Evolutionary conservation across 805 yeast species (phyloP), one percentile per base, ranked within the genome.

Genomic region (Huiozyma sinensis): DNA sequence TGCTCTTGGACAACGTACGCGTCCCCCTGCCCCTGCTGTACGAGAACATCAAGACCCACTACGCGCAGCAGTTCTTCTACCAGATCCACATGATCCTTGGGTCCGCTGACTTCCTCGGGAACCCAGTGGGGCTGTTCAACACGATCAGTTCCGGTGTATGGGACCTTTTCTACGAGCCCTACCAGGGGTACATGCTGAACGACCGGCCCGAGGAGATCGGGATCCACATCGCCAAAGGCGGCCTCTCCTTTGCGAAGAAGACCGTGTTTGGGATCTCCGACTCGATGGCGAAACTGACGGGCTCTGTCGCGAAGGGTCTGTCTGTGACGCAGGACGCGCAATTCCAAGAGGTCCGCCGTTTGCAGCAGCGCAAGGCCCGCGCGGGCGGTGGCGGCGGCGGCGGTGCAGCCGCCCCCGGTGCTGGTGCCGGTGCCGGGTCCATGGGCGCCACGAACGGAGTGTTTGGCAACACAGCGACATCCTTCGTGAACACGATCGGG

Each of bases 151-250:
- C 97, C 0, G 99, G 99, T 42, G 92, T 92, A 8, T 75, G 88
- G 76, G 99, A 92, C 62, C 83, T 92, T 13, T 92, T 92, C 61
- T 92, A 92, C 59, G 97, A 90, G 58, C 99, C 99, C 3, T 92
- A 90, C 56, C 92, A 88, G 58, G 99, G 99, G 0, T 85, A 86
- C 53, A 77, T 90, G 40, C 77, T 92, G 76, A 90, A 83, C 49
- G 98, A 92, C 61, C 69, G 97, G 34, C 98, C 98, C 1, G 95
- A 86, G 57, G 99, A 94, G 53, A 68, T 92, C 35, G 97, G 98
- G 36, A 84, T 92, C 46, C 94, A 95, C 3, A 63, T 92, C 38
- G 98, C 99, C 1, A 90, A 88, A 59, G 99, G 99, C 46, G 95
- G 97, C 0, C 66, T 87, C 49, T 85, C 95, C 62, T 92, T 92